A percentile compares a stretch with the other conserved stretches of the same genome.
phyloP scores from a whole-genome alignment of 169 alveolate species.

The Amoebophrya sp. region DNA sequence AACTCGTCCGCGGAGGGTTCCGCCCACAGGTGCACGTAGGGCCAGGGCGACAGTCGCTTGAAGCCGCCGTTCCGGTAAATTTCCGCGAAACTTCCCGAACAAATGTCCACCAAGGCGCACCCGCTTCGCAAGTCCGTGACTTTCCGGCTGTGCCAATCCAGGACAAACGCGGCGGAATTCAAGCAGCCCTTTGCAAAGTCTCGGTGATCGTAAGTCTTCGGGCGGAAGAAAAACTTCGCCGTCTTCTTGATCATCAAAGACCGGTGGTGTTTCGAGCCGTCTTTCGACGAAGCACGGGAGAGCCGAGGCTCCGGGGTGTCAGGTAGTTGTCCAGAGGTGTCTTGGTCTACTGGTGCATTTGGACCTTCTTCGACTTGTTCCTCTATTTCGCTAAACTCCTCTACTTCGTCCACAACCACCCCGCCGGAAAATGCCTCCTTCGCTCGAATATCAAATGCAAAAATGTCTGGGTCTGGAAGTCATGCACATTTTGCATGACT shows the following conservation, averaged over 20 bases:
- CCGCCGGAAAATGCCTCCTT: background rate
- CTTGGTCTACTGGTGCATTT: too few species aligned
- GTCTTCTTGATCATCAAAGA: background rate
- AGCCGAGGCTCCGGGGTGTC: too few species aligned
- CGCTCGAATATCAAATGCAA: too few species aligned
- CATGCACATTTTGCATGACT: too few species aligned
- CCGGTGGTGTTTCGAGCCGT: too few species aligned
- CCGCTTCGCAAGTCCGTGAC: background rate
- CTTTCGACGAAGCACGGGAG: too few species aligned
- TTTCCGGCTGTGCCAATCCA: background rate
- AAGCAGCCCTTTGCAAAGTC: background rate
- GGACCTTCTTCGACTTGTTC: background rate
- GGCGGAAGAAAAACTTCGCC: background rate
- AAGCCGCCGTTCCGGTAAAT: background rate
- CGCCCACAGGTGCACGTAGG: background rate
- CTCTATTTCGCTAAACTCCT: background rate
- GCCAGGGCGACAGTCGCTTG: background rate
- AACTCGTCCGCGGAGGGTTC: background rate
- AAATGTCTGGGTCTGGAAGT: too few species aligned
- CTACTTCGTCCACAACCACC: background rate
- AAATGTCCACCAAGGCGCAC: background rate
- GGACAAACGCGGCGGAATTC: background rate
- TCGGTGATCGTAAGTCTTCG: background rate
- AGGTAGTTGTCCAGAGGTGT: too few species aligned
- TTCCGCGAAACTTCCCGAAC: background rate